Evolutionary conservation across 1,284 basidiomycete species (phyloP).

Genomic region (Serendipita sp.): DNA sequence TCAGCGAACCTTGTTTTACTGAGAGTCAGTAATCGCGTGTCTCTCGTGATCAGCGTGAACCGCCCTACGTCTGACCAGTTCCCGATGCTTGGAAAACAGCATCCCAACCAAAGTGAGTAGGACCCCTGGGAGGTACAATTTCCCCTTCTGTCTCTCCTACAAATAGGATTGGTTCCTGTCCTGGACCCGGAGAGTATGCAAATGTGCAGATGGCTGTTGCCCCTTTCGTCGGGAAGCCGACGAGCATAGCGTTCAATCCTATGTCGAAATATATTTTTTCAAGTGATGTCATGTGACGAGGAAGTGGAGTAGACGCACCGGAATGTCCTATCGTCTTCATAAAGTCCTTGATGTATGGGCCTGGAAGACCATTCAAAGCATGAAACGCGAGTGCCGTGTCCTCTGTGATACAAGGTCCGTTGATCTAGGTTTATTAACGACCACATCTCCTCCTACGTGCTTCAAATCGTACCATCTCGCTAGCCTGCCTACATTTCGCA

Average conservation of each 20-base stretch:
- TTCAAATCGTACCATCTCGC: conserved; percentile 46
- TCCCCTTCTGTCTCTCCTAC: conserved; percentile 80
- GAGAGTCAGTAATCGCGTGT: not conserved
- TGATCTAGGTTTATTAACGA: conserved; percentile 33
- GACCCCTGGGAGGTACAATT: conserved; percentile 78
- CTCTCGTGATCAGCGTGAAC: not conserved
- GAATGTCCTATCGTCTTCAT: conserved; percentile 67
- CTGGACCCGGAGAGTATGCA: conserved; percentile 79
- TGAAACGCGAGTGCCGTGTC: conserved; percentile 91
- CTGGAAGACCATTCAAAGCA: conserved; percentile 81
- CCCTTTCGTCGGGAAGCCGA: conserved; percentile 66
- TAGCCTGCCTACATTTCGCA: conserved; percentile 78
- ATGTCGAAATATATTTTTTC: conserved; percentile 2
- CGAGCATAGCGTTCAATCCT: conserved; percentile 78
- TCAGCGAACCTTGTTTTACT: conserved; percentile 67
- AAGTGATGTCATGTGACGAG: not conserved
- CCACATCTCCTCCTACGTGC: not conserved
- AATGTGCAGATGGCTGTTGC: conserved; percentile 94
- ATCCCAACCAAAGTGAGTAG: conserved; percentile 78
- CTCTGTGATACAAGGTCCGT: conserved; percentile 86
- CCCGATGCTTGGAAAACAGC: conserved; percentile 73
- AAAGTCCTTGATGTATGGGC: conserved; percentile 95
- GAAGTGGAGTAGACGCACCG: conserved; percentile 25
- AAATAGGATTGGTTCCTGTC: conserved; percentile 70
- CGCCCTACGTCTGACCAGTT: conserved; percentile 57